Base-by-base conservation (phyloP, 225 moss, liverwort and hornwort species). In the Pseudoscleropodium purum region DNA sequence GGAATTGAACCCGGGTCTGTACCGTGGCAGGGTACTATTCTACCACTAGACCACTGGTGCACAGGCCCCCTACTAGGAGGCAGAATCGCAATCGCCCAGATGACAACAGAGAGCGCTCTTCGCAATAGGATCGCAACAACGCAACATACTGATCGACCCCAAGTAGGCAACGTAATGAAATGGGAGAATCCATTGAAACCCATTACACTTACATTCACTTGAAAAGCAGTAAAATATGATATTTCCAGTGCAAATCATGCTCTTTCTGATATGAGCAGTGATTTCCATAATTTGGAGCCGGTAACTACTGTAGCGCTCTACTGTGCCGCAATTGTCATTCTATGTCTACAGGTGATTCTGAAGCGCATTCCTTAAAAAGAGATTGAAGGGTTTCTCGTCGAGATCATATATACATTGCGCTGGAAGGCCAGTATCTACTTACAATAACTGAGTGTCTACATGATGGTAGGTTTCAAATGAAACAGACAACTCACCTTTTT, bases 1-100 rank as follows among this genome's bases (percentile, higher is more conserved):
- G 87, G 84, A 90, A 91, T 90, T 65, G 84, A 91, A 91, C 87
- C 84, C 91, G 87, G 84, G 87, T 91, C 91, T 91, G 89, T 84
- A 84, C 84, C 89, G 91, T 89, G 89, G 87, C 89, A 92, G 90
- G 82, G 87, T 85, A 92, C 81, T 84, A 88, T 77, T 87, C 86
- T 87, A 77, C 86, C 78, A 77, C 86, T 78, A 87, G 78, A 87
- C 86, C 86, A 87, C 86, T 87, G 83, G 83, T 91, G 89, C 88
- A 0, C 61, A 67, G 30, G 6, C 65, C 49, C 36, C 67, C 29
- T 69, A 49, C 74, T 0, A 4, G 9, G 2, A 8, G 87, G 73
- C 82, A 87, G 90, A 91, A 57, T 61, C 82, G 79, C 69, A 84
- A 86, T 16, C 89, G 66, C 62, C 89, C 90, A 89, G 92, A 91